Evolutionary conservation across 495 filamentous ascomycete genomes (phyloP), one percentile per base, ranked within the genome.

Genomic region (Haplographium delicatum): DNA sequence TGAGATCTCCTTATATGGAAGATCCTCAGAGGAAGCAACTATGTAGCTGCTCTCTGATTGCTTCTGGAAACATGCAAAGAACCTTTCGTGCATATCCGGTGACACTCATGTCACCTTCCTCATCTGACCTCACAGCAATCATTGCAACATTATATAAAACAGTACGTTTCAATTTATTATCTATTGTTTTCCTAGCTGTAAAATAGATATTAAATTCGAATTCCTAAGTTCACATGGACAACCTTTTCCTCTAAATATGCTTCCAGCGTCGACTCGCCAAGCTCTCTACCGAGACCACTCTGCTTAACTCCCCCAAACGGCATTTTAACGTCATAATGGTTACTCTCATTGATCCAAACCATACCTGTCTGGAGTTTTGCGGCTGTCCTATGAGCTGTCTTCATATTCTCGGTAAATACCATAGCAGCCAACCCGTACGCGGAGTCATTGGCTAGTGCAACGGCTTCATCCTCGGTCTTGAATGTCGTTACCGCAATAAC

Each of bases 291-390:
- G 61, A 96, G 91, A 34, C 91, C 91, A 58, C 85, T 90, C 76
- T 95, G 88, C 78, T 96, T 96, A 51, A 96, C 88, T 18, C 91
- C 91, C 24, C 91, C 91, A 64, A 95, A 95, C 4, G 88, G 89
- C 28, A 95, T 78, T 26, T 87, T 68, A 61, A 78, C 81, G 59
- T 88, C 81, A 18, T 75, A 81, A 61, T 88, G 83, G 45, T 89
- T 84, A 67, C 83, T 86, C 63, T 82, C 87, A 70, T 96, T 96
- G 66, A 97, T 84, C 91, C 91, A 97, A 30, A 96, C 91, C 90
- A 95, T 95, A 39, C 91, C 91, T 2, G 89, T 81, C 66, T 96
- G 88, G 52, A 97, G 88, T 42, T 82, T 81, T 43, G 81, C 72
- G 5, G 91, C 91, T 1, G 95, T 80, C 16, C 87, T 78, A 73